These are phyloP conservation scores for Penstemon davidsonii DNA, from an alignment of 257 asterid genomes.

Conservation along the genomic window DNA sequence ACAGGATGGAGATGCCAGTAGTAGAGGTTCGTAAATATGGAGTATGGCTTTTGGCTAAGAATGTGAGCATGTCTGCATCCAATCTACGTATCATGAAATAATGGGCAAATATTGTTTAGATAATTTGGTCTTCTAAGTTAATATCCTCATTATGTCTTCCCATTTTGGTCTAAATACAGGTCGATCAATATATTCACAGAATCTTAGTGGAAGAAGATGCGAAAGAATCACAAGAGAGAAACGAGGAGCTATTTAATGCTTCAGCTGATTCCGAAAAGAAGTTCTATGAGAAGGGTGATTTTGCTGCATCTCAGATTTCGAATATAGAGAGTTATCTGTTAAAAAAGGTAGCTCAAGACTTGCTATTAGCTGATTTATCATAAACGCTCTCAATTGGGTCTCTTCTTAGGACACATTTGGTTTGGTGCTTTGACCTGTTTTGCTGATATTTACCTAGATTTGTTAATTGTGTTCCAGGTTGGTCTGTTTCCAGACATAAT, in stretches of 20 bases:
- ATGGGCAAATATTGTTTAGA: constrained; percentile 10
- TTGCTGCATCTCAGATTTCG: constrained; percentile 66
- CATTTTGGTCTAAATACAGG: constrained; percentile 46
- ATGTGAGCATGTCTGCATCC: constrained; percentile 50
- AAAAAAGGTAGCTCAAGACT: constrained; percentile 56
- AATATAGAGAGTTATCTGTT: constrained; percentile 63
- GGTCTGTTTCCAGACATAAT: constrained; percentile 89
- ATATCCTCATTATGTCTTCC: constrained; percentile 16
- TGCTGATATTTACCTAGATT: neutral
- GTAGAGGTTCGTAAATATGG: constrained; percentile 83
- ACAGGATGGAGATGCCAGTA: constrained; percentile 98
- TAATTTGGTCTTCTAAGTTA: constrained; percentile 12
- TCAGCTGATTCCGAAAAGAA: constrained; percentile 51
- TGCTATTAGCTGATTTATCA: constrained; percentile 23
- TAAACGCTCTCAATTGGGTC: neutral
- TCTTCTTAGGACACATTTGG: too few species aligned
- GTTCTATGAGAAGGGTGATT: constrained; percentile 77
- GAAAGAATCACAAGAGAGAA: constrained; percentile 47
- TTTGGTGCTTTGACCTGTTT: too few species aligned
- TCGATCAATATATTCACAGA: constrained; percentile 85
- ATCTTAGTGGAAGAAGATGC: constrained; percentile 87
- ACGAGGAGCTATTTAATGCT: constrained; percentile 57
- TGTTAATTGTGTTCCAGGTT: constrained; percentile 48
- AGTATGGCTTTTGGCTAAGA: constrained; percentile 91
- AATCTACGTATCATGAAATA: constrained; percentile 13